Evolutionary conservation across 208 protist species (phyloP).

Genomic region (Leishmania martiniquensis): DNA sequence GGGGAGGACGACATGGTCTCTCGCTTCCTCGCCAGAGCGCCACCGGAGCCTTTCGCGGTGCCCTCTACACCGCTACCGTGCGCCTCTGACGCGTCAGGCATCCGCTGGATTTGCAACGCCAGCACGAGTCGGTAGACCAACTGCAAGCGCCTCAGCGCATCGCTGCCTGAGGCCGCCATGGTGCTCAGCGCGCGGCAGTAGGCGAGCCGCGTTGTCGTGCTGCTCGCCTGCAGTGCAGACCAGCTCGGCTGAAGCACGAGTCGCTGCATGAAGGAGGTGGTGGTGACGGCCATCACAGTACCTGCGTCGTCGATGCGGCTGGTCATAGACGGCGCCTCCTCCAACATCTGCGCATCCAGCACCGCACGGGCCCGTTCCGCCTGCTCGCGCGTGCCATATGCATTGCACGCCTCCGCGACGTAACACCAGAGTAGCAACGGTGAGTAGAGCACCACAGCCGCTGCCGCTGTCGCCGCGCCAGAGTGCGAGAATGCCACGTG

Average conservation of each 20-base stretch:
- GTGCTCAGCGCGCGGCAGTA: constrained; percentile 26
- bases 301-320: not conserved
- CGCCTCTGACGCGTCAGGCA: constrained; percentile 5
- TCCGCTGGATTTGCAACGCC: constrained; percentile 42
- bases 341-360: constrained; percentile 27
- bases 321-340: constrained; percentile 7
- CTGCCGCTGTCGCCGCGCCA: not conserved
- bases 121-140: constrained; percentile 54
- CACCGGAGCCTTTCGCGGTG: not conserved
- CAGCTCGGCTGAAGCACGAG: constrained; percentile 25
- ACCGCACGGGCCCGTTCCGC: constrained; percentile 10
- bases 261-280: constrained; percentile 36
- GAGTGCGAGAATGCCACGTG: not conserved
- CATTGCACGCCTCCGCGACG: constrained; percentile 25
- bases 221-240: constrained; percentile 24
- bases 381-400: constrained; percentile 24
- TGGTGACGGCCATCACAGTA: constrained; percentile 1
- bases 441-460: constrained; percentile 22
- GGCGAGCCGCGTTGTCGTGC: constrained; percentile 21
- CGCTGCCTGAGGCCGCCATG: constrained; percentile 1
- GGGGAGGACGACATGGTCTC: not conserved
- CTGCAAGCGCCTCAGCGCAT: constrained; percentile 35
- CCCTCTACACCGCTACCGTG: not conserved
- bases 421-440: constrained; percentile 65
- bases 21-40: not conserved